Evolutionary conservation across 805 yeast species (phyloP).

Genomic region (Candida maesae): DNA sequence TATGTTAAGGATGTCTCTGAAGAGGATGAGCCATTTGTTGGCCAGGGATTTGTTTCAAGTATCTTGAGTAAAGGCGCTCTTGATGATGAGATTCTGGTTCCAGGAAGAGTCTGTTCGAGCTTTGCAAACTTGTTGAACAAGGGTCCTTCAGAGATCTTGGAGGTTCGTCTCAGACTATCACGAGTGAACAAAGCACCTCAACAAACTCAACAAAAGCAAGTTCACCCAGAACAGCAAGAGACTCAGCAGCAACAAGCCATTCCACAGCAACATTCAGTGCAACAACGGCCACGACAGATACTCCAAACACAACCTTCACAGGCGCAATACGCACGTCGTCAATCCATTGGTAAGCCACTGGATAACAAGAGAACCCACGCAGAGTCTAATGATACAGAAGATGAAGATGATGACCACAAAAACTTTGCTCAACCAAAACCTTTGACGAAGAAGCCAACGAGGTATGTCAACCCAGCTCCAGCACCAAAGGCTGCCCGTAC

Average conservation of each 20-base stretch:
- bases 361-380: conserved; percentile 13
- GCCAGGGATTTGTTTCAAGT: conserved; percentile 39
- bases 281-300: background rate
- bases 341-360: conserved; percentile 5
- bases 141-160: conserved; percentile 47
- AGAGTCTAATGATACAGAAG: conserved; percentile 20
- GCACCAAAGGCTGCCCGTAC: conserved; percentile 46
- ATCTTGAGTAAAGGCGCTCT: conserved; percentile 20
- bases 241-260: conserved; percentile 4
- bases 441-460: conserved; percentile 15
- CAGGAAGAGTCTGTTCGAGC: conserved; percentile 55
- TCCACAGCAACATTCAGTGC: conserved; percentile 4
- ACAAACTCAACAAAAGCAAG: conserved; percentile 7
- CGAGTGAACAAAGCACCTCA: conserved; percentile 16
- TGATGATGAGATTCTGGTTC: conserved; percentile 39
- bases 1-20: conserved; percentile 46
- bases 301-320: conserved; percentile 11
- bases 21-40: conserved; percentile 49
- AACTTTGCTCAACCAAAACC: conserved; percentile 17
- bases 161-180: conserved; percentile 47
- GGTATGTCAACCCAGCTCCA: conserved; percentile 39
- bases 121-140: conserved; percentile 42
- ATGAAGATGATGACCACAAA: conserved; percentile 19
- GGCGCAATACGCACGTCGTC: conserved; percentile 6
- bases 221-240: conserved; percentile 10